A percentile compares a stretch with the other conserved stretches of the same genome.
These are phyloP conservation scores for Tothia fuscella DNA, from an alignment of 2,329 filamentous ascomycete species.

Conservation along the genomic window DNA sequence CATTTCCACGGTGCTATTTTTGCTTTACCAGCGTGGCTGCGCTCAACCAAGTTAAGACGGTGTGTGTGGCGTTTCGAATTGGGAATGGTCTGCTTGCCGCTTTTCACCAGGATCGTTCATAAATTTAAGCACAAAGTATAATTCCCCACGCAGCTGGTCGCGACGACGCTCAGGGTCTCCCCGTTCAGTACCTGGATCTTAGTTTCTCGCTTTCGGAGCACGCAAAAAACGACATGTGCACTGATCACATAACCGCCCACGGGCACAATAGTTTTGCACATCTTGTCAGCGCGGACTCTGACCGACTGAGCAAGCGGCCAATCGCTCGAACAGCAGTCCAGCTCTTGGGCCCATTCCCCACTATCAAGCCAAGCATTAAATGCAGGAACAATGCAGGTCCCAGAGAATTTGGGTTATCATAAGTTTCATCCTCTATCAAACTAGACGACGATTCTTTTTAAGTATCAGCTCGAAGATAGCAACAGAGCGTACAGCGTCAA, in stretches of 20 bases:
- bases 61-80: conserved; percentile 3
- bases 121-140: background rate
- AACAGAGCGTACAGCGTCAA: too few relatives aligned
- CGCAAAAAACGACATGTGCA: too few relatives aligned
- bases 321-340: background rate
- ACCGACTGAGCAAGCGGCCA: background rate
- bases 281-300: background rate
- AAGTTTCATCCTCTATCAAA: too few relatives aligned
- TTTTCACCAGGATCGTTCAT: background rate
- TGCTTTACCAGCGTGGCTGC: conserved; percentile 5
- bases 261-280: too few relatives aligned
- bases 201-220: too few relatives aligned
- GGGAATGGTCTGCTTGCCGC: conserved; percentile 1
- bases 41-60: background rate
- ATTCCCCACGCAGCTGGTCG: too few relatives aligned
- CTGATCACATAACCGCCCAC: too few relatives aligned
- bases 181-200: too few relatives aligned
- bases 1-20: conserved; percentile 6
- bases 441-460: too few relatives aligned
- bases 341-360: background rate
- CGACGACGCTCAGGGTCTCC: too few relatives aligned
- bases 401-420: too few relatives aligned
- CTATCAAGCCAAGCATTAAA: conserved; percentile 17
- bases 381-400: conserved; percentile 32
- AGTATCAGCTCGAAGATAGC: too few relatives aligned